Percentiles rank a stretch among this genome's conserved stretches.
Evolutionary conservation across 2,329 filamentous ascomycete species (phyloP).

Genomic region (Hymenoscyphus scutula): DNA sequence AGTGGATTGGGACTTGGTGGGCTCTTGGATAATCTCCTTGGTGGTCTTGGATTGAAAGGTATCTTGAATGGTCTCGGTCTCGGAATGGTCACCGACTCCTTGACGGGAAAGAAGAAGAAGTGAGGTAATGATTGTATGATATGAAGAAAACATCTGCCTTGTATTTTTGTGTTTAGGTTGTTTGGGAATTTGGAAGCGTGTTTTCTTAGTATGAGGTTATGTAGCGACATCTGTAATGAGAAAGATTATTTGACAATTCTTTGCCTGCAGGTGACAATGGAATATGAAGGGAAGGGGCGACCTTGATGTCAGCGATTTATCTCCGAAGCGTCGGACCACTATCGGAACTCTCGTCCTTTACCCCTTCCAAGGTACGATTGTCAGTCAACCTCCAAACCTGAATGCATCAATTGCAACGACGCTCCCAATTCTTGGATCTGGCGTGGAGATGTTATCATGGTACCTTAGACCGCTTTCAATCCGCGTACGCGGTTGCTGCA

Average conservation of each 20-base stretch:
- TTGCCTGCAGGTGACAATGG: too few relatives aligned
- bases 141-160: not conserved
- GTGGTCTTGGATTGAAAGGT: conserved; percentile 73
- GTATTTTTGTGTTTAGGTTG: not conserved
- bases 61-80: conserved; percentile 73
- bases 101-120: conserved; percentile 46
- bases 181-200: not conserved
- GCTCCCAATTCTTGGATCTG: too few relatives aligned
- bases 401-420: too few relatives aligned
- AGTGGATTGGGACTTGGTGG: conserved; percentile 78
- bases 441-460: too few relatives aligned
- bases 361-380: too few relatives aligned
- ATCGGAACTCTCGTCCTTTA: too few relatives aligned
- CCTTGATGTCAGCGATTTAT: too few relatives aligned
- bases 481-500: too few relatives aligned
- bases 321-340: too few relatives aligned
- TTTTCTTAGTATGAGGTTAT: not conserved
- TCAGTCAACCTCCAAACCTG: too few relatives aligned
- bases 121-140: conserved; percentile 8
- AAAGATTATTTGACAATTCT: not conserved
- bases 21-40: conserved; percentile 74
- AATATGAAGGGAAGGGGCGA: too few relatives aligned
- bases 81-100: conserved; percentile 41
- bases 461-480: too few relatives aligned
- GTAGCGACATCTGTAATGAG: not conserved